A percentile compares a stretch with the other conserved stretches of the same genome.
These are phyloP conservation scores for Xylariaceae sp. DNA, from an alignment of 2,329 filamentous ascomycete genomes.

Conservation along the genomic window DNA sequence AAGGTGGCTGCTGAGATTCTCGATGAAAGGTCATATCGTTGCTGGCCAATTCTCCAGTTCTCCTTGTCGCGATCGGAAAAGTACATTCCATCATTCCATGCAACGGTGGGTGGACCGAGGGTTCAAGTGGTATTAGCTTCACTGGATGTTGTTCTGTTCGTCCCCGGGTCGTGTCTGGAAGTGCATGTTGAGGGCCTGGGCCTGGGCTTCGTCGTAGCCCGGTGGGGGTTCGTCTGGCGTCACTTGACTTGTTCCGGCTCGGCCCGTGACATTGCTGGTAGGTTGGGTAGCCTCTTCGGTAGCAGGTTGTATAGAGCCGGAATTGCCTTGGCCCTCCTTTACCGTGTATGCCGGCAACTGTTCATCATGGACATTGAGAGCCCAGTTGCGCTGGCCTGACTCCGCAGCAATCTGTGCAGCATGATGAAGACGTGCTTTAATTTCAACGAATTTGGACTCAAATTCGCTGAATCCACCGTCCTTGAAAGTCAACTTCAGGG, in stretches of 20 bases:
- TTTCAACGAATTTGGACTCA: conserved; percentile 71
- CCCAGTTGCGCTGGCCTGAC: conserved; percentile 51
- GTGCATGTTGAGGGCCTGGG: conserved; percentile 53
- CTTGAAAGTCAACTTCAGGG: conserved; percentile 83
- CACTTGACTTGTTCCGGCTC: conserved; percentile 29
- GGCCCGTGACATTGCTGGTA: conserved; percentile 24
- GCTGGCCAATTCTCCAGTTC: neutral
- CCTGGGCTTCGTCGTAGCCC: conserved; percentile 86
- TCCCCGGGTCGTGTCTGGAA: conserved; percentile 67
- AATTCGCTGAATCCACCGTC: conserved; percentile 95
- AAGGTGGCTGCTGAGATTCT: conserved; percentile 11
- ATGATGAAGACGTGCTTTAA: conserved; percentile 78
- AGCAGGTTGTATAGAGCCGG: conserved; percentile 15
- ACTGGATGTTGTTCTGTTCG: conserved; percentile 56
- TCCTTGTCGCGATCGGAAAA: neutral
- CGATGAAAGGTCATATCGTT: conserved; percentile 14
- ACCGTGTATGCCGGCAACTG: conserved; percentile 84
- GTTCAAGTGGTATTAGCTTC: conserved; percentile 9
- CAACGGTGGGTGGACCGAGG: conserved; percentile 11
- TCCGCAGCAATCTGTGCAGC: conserved; percentile 69
- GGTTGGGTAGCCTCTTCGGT: conserved; percentile 24
- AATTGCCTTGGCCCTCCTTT: conserved; percentile 33
- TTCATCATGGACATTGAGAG: conserved; percentile 65
- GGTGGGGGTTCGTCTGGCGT: conserved; percentile 74
- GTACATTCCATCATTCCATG: neutral